Base-by-base conservation (phyloP, 2,329 filamentous ascomycete genomes). In the Diaporthe vaccinii region DNA sequence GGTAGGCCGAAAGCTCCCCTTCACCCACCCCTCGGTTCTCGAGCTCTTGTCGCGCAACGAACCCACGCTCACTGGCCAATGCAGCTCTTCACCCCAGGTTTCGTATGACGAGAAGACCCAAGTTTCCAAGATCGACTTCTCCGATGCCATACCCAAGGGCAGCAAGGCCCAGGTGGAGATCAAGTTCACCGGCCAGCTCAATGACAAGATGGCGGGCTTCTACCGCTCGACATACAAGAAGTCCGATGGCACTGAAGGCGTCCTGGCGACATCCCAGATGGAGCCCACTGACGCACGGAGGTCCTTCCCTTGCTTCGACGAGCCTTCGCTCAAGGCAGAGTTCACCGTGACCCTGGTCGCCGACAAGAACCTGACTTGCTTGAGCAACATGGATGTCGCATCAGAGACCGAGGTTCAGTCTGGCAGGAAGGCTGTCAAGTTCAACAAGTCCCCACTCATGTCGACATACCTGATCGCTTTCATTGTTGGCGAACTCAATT, bases 361-460 rank as follows among this genome's bases (percentile, higher is more conserved):
- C 7, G 96, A 98, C 84, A 94, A 97, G 87, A 89, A 95, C 81
- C 86, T 98, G 85, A 98, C 96, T 17, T 98, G 96, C 82, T 85
- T 98, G 82, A 97, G 95, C 86, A 98, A 98, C 86, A 98, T 98
- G 96, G 95, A 98, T 82, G 94, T 97, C 73, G 93, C 92, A 46
- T 93, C 92, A 8, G 94, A 97, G 86, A 91, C 91, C 55, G 91
- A 95, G 74, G 88, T 97, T 10, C 86, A 91, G 75, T 94, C 93
- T 5, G 87, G 89, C 79, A 95, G 93, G 86, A 97, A 97, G 87
- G 92, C 93, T 5, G 95, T 98, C 78, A 96, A 93, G 78, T 98
- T 98, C 89, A 96, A 95, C 88, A 94, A 93, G 81, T 96, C 95
- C 1, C 96, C 96, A 2, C 89, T 93, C 79, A 98, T 98, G 96